phyloP scores from a whole-genome alignment of 176 grass and related monocot species.

The Juncus effusus region DNA sequence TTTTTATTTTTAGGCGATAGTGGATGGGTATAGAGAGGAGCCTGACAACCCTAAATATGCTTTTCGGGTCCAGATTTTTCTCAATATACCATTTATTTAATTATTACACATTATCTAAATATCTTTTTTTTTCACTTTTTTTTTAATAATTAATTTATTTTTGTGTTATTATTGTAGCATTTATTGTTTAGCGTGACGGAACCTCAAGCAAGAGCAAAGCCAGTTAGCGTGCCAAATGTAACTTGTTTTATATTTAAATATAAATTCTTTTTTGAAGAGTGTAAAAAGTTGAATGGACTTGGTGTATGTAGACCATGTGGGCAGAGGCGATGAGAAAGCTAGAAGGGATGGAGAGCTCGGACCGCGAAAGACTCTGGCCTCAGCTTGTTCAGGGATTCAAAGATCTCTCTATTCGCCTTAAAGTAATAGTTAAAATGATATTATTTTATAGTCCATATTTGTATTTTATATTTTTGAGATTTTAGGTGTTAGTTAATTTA shows the following conservation, averaged over 20 bases:
- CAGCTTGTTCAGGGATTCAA: conserved; percentile 94
- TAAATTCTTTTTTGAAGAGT: background rate
- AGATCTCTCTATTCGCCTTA: conserved; percentile 89
- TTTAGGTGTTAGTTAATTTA: background rate
- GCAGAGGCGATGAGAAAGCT: conserved; percentile 93
- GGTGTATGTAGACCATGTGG: conserved; percentile 78
- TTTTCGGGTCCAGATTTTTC: conserved; percentile 57
- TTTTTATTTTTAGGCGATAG: conserved; percentile 55
- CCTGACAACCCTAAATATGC: conserved; percentile 73
- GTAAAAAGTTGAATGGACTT: conserved; percentile 13
- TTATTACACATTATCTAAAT: too few relatives aligned
- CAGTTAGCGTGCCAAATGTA: conserved; percentile 87
- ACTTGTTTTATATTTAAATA: conserved; percentile 14
- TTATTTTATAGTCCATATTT: background rate
- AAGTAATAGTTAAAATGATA: conserved; percentile 35
- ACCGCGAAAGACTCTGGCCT: conserved; percentile 93
- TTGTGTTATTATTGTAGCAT: conserved; percentile 48
- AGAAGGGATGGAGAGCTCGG: conserved; percentile 82
- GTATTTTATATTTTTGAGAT: background rate
- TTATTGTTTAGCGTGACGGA: conserved; percentile 92
- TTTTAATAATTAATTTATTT: background rate
- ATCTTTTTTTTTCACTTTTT: conserved; percentile 4
- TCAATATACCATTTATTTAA: background rate
- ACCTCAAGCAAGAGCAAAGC: conserved; percentile 60
- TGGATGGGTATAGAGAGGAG: conserved; percentile 85